Percentiles rank a stretch among this genome's conserved stretches.
Conservation (phyloP, 257 asterid species). For the Anisodus tanguticus region DNA sequence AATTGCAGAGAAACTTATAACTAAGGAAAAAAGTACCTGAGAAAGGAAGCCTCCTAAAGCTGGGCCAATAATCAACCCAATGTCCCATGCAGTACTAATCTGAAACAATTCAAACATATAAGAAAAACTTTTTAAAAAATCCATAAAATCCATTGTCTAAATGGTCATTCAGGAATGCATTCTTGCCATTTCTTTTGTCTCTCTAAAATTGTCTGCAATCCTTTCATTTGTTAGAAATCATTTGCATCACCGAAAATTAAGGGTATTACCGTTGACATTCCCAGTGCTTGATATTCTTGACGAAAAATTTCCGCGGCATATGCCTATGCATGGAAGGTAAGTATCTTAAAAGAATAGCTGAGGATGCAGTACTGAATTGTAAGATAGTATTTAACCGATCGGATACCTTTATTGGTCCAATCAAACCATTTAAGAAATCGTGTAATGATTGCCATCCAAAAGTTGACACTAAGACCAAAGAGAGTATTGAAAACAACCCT, state of each 20-base stretch:
- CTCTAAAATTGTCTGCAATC: not conserved
- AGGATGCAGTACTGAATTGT: not conserved
- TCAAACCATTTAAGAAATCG: constrained; percentile 77
- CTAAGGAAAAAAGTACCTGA: constrained; percentile 49
- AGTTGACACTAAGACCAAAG: constrained; percentile 78
- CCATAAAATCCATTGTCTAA: constrained; percentile 15
- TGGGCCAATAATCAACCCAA: constrained; percentile 74
- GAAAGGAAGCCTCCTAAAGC: constrained; percentile 79
- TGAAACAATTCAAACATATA: constrained; percentile 27
- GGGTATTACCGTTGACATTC: constrained; percentile 64
- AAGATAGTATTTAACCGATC: not conserved
- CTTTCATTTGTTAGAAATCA: not conserved
- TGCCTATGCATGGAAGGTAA: constrained; percentile 52
- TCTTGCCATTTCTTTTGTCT: not conserved
- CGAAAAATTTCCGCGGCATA: constrained; percentile 75
- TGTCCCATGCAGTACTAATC: constrained; percentile 81
- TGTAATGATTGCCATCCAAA: constrained; percentile 74
- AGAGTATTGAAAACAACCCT: constrained; percentile 85
- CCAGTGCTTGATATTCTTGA: constrained; percentile 63
- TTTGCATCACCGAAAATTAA: not conserved
- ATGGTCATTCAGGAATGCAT: constrained; percentile 7
- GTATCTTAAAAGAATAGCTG: constrained; percentile 16
- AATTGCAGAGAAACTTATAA: no score
- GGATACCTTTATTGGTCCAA: constrained; percentile 79
- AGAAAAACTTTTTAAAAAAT: not conserved